These are phyloP conservation scores for Aspergillus spinulosporus DNA, from an alignment of 2,329 filamentous ascomycete species.

Conservation along the genomic window DNA sequence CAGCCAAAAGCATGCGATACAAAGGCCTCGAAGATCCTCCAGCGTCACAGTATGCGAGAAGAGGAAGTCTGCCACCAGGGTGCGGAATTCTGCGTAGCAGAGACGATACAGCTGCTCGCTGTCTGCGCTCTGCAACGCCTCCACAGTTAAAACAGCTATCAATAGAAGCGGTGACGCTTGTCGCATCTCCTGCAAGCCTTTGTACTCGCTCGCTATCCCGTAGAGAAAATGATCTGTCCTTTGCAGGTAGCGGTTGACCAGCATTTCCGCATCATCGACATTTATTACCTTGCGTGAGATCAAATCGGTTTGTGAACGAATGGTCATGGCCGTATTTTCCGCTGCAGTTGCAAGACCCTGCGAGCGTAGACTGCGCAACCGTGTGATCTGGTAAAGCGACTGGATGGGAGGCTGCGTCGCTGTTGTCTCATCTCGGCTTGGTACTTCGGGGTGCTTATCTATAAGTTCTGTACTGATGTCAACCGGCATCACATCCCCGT, in stretches of 20 bases:
- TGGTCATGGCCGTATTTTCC: neutral
- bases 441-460: no score
- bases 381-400: neutral
- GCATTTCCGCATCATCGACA: neutral
- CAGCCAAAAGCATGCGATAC: conserved; percentile 53
- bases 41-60: neutral
- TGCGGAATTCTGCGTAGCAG: neutral
- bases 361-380: neutral
- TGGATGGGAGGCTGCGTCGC: no score
- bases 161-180: neutral
- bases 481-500: no score
- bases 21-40: conserved; percentile 50
- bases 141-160: neutral
- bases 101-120: neutral
- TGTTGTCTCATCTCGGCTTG: no score
- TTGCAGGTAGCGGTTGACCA: neutral
- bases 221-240: neutral
- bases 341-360: neutral
- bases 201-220: neutral
- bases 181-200: neutral
- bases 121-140: neutral
- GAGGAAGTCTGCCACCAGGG: neutral
- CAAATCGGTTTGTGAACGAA: neutral
- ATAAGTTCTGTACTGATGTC: no score
- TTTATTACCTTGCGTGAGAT: neutral